Evolutionary conservation across 2,329 filamentous ascomycete genomes (phyloP).

Genomic region (Ceratocystis eucalypticola): DNA sequence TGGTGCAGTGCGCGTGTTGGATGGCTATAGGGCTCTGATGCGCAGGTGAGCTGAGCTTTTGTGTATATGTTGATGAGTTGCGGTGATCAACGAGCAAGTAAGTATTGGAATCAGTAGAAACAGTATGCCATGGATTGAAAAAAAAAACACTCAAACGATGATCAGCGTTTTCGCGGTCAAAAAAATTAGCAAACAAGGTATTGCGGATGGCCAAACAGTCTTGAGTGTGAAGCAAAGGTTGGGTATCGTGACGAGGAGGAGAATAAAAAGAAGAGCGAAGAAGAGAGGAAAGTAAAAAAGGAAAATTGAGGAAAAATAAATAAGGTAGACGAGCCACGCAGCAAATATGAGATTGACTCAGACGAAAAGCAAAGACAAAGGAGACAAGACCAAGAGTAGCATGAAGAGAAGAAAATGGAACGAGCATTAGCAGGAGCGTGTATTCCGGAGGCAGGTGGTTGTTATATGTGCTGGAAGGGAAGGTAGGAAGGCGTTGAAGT

Average conservation of each 20-base stretch:
- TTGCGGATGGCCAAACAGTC: no score
- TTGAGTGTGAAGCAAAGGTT: no score
- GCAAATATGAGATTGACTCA: not conserved
- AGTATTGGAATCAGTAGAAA: not conserved
- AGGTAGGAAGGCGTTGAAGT: not conserved
- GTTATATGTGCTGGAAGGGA: not conserved
- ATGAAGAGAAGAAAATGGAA: no score
- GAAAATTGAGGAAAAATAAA: not conserved
- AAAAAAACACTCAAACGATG: not conserved
- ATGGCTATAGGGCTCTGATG: not conserved
- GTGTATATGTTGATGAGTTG: not conserved
- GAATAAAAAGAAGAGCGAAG: not conserved
- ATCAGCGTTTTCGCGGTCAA: not conserved
- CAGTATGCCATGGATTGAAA: not conserved
- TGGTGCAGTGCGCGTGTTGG: not conserved
- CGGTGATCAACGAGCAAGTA: not conserved
- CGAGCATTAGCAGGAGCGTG: no score
- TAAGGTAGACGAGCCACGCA: not conserved
- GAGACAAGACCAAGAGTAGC: not conserved
- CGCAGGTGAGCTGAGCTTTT: not conserved
- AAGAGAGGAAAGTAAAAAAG: not conserved
- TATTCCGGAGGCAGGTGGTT: not conserved
- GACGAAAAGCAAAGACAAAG: not conserved
- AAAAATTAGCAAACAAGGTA: no score
- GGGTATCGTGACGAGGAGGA: no score